Evolutionary conservation across 2,329 filamentous ascomycete genomes (phyloP), one percentile per base, ranked within the genome.

Genomic region (Neonectria coccinea): DNA sequence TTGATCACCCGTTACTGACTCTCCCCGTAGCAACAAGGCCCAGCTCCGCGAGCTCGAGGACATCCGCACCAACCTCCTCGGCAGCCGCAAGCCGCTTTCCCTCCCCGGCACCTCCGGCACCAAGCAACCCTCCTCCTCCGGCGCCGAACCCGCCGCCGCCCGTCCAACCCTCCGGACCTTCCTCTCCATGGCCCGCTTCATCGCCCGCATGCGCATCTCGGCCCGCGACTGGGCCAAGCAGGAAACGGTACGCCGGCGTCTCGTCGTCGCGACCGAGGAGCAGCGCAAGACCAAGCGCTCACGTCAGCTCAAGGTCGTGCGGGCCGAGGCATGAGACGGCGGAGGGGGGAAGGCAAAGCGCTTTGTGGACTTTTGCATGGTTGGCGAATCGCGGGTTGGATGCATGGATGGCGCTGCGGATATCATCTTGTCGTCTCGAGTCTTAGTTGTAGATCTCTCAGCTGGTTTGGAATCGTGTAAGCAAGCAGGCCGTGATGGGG

Each of bases 41-140:
- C 93, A 98, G 77, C 89, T 98, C 64, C 88, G 90, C 56, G 91
- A 97, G 75, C 89, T 98, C 67, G 88, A 91, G 72, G 87, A 92
- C 72, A 97, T 97, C 84, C 93, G 80, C 68, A 79, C 77, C 67
- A 77, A 80, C 56, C 71, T 81, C 52, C 78, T 81, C 47, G 77
- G 79, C 67, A 79, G 75, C 73, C 79, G 79, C 65, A 77, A 77
- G 56, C 66, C 79, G 47, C 76, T 79, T 57, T 59, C 75, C 48
- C 68, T 76, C 59, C 70, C 79, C n/a, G n/a, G 39, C n/a, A 42
- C 16, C 27, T 33, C 27, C 27, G 47, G 47, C 48, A 31, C 74
- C 16, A 59, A 59, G 29, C 22, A 51, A 25, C 29, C 51, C 22
- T 60, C 51, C 5, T 42, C 53, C 59, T 53, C 70, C 41, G 52